Evolutionary conservation across 352 stramenopile species (phyloP).

Genomic region (Phytophthora tubulina): DNA sequence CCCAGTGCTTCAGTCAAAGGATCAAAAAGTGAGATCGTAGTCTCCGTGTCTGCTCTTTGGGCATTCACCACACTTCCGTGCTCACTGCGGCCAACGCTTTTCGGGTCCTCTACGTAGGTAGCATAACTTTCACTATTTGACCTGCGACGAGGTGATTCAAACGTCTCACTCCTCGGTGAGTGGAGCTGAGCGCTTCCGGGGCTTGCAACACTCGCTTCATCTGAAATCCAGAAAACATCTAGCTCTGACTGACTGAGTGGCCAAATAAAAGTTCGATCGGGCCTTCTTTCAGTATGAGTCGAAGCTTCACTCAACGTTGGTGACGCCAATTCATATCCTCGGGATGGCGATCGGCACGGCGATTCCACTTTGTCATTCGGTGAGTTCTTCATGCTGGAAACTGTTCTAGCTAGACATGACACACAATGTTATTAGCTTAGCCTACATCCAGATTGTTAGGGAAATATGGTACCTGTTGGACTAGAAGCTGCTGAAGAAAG

Average conservation of each 20-base stretch:
- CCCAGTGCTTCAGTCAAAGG: constrained; percentile 32
- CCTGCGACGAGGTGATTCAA: constrained; percentile 31
- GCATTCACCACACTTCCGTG: constrained; percentile 22
- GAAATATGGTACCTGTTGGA: constrained; percentile 18
- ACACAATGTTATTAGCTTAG: constrained; percentile 18
- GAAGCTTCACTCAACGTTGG: constrained; percentile 24
- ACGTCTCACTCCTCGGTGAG: constrained; percentile 9
- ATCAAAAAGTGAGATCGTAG: constrained; percentile 37
- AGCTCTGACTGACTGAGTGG: constrained; percentile 29
- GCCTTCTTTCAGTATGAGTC: constrained; percentile 17
- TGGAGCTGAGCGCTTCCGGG: constrained; percentile 13
- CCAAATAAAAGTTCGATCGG: constrained; percentile 29
- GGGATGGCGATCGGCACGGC: background rate
- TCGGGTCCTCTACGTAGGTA: constrained; percentile 11
- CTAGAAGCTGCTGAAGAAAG: constrained; percentile 18
- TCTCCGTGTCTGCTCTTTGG: constrained; percentile 47
- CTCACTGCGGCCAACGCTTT: constrained; percentile 28
- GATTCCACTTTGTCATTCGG: constrained; percentile 20
- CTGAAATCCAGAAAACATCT: constrained; percentile 29
- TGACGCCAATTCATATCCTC: constrained; percentile 12
- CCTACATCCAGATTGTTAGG: no score
- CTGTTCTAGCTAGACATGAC: constrained; percentile 32
- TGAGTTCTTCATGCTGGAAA: constrained; percentile 22
- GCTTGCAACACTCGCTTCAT: constrained; percentile 22
- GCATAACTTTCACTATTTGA: constrained; percentile 31